phyloP scores from a whole-genome alignment of 306 rosid species.

The Glycine soja region DNA sequence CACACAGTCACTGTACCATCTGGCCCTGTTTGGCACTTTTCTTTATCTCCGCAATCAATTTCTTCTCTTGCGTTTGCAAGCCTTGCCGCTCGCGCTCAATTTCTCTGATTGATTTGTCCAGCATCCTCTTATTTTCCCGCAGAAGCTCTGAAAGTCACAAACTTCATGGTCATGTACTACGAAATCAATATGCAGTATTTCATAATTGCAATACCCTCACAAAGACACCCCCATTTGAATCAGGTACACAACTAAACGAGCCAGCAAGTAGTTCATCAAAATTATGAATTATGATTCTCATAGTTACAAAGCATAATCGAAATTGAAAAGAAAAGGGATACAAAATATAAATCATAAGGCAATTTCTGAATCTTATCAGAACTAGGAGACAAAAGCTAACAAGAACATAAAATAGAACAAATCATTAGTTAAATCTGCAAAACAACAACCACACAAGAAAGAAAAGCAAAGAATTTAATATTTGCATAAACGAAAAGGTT shows the following conservation, averaged over 20 bases:
- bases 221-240: conserved; percentile 5
- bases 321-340: conserved; percentile 17
- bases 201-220: conserved; percentile 9
- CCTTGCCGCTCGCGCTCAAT: conserved; percentile 95
- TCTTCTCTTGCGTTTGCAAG: conserved; percentile 93
- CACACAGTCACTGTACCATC: conserved; percentile 66
- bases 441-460: not conserved
- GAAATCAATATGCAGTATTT: too few species aligned
- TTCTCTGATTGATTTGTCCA: conserved; percentile 95
- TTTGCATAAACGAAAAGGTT: not conserved
- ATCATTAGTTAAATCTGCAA: conserved; percentile 25
- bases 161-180: too few species aligned
- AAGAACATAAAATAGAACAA: not conserved
- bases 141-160: conserved; percentile 75
- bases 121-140: conserved; percentile 98
- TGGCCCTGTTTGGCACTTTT: conserved; percentile 99
- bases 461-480: too few species aligned
- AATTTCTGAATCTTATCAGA: conserved; percentile 30
- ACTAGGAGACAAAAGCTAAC: conserved; percentile 4
- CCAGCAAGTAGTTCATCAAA: conserved; percentile 9
- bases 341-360: not conserved
- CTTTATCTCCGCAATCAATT: conserved; percentile 89
- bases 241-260: conserved; percentile 5
- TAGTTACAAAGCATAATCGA: conserved; percentile 4
- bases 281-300: conserved; percentile 14